phyloP scores from a whole-genome alignment of 2,329 filamentous ascomycete species.

The Diaporthe helianthi region DNA sequence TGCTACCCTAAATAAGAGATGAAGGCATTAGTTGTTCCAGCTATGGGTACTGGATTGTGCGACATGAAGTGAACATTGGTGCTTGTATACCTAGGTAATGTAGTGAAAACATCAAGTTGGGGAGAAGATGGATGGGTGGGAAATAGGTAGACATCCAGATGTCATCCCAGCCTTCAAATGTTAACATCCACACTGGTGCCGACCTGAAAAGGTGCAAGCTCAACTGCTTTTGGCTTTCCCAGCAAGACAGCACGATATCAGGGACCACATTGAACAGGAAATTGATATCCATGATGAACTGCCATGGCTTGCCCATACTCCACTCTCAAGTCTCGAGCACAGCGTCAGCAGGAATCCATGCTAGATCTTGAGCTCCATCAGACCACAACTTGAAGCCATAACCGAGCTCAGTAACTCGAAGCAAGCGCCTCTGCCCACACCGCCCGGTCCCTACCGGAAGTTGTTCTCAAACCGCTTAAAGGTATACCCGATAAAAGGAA shows the following conservation, averaged over 20 bases:
- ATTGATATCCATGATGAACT: neutral
- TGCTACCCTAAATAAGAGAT: neutral
- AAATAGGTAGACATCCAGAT: neutral
- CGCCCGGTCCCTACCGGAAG: slow-evolving; percentile 14
- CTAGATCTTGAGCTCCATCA: neutral
- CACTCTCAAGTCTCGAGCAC: neutral
- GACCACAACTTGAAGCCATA: neutral
- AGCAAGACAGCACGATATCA: neutral
- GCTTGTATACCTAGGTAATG: too few relatives aligned
- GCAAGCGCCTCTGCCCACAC: neutral
- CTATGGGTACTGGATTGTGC: too few relatives aligned
- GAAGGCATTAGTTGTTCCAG: too few relatives aligned
- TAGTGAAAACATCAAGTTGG: neutral
- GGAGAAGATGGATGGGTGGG: too few relatives aligned
- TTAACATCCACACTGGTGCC: neutral
- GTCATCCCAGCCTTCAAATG: neutral
- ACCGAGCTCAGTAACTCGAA: neutral
- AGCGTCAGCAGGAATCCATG: neutral
- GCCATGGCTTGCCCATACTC: neutral
- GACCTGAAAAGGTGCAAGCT: neutral
- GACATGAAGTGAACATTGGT: neutral
- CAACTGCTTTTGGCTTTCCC: neutral
- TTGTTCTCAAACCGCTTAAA: slow-evolving; percentile 39
- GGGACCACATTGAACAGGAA: neutral
- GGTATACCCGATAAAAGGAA: slow-evolving; percentile 39